A percentile compares a stretch with the other conserved stretches of the same genome.
Conservation (phyloP, 371 early-diverging fungal genomes). For the Polyrhizophydium stewartii region DNA sequence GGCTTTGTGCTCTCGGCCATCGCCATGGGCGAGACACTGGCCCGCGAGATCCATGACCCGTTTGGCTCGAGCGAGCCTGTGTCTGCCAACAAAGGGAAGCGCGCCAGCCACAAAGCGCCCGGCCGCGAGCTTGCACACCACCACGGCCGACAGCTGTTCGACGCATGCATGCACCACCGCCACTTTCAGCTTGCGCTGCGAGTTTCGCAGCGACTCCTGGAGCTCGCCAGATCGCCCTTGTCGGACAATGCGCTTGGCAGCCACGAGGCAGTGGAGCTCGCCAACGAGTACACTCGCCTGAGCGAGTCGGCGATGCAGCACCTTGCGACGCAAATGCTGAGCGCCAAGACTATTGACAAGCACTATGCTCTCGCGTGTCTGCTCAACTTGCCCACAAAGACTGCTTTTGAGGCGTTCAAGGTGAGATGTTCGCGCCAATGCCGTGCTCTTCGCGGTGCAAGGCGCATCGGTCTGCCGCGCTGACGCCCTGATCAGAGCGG, state of each 20-base stretch:
- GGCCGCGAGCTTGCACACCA: not conserved
- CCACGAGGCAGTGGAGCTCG: too few relatives aligned
- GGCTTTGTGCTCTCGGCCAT: conserved; percentile 25
- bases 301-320: not conserved
- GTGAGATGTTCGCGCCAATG: conserved; percentile 9
- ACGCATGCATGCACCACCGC: not conserved
- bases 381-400: conserved; percentile 23
- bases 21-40: not conserved
- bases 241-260: too few relatives aligned
- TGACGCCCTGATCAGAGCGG: too few relatives aligned
- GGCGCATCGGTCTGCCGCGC: too few relatives aligned
- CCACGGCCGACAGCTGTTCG: not conserved
- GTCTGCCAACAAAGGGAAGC: not conserved
- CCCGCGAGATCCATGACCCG: not conserved
- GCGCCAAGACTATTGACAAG: conserved; percentile 25
- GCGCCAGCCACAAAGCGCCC: not conserved
- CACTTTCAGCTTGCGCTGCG: not conserved
- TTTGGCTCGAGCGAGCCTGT: not conserved
- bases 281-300: not conserved
- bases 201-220: not conserved
- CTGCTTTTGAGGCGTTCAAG: conserved; percentile 36
- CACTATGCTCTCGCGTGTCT: conserved; percentile 34
- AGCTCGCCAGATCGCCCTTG: not conserved
- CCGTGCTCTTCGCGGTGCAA: not conserved
- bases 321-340: conserved; percentile 10